Percentiles rank a stretch among this genome's conserved stretches.
These are phyloP conservation scores for Setaria viridis DNA, from an alignment of 202 grass and related monocot species.

Conservation along the genomic window DNA sequence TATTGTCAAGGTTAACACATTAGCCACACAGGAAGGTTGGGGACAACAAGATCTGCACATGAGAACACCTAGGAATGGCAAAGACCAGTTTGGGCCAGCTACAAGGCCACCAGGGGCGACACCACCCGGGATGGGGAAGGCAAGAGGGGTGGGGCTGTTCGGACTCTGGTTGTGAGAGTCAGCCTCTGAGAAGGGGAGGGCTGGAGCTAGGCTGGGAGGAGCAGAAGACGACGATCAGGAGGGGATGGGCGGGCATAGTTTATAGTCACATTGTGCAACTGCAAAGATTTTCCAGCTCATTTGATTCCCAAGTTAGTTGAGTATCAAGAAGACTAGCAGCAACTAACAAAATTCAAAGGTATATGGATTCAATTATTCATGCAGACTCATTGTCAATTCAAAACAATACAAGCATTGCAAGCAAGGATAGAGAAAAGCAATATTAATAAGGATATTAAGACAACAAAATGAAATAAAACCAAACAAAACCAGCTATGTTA, in stretches of 20 bases:
- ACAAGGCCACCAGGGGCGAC: not conserved
- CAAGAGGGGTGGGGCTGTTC: not conserved
- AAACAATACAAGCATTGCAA: constrained; percentile 38
- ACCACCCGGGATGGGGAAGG: not conserved
- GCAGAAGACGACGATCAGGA: not conserved
- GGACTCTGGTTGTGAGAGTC: not conserved
- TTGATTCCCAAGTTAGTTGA: constrained; percentile 25
- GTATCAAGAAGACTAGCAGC: constrained; percentile 26
- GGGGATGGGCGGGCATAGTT: not conserved
- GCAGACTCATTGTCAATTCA: constrained; percentile 12
- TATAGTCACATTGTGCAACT: not conserved
- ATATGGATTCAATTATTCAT: constrained; percentile 1
- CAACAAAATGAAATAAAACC: constrained; percentile 39
- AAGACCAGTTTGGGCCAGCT: not conserved
- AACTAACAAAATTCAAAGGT: constrained; percentile 3
- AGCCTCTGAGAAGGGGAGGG: not conserved
- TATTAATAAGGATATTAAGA: constrained; percentile 30
- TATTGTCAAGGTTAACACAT: not conserved
- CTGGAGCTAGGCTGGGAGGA: not conserved
- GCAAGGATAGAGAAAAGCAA: constrained; percentile 19
- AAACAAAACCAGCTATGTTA: constrained; percentile 23
- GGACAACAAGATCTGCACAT: not conserved
- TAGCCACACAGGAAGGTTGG: not conserved
- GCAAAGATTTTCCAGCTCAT: constrained; percentile 20
- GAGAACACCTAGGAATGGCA: not conserved